Conservation (phyloP, 78 protist genomes). For the Isochrysis galbana region DNA sequence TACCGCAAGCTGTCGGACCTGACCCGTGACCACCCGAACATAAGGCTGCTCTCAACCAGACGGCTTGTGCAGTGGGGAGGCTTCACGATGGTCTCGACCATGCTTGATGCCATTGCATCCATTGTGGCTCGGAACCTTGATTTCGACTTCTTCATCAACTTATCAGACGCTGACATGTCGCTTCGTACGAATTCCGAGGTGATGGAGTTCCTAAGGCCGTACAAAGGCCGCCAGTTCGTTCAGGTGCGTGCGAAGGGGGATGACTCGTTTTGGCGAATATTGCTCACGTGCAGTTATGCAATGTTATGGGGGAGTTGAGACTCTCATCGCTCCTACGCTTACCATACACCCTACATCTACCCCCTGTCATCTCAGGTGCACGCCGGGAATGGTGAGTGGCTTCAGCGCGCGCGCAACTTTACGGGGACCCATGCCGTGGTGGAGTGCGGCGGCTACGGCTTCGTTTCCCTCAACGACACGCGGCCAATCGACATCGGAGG, state of each 20-base stretch:
- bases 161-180: slow-evolving; percentile 1
- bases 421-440: not conserved
- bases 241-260: not conserved
- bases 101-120: not conserved
- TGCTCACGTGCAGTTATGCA: too few relatives aligned
- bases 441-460: slow-evolving; percentile 31
- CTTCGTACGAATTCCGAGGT: slow-evolving; percentile 13
- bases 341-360: too few relatives aligned
- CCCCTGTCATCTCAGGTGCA: too few relatives aligned
- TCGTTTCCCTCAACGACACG: not conserved
- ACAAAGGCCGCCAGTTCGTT: not conserved
- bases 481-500: not conserved
- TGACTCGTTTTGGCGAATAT: too few relatives aligned
- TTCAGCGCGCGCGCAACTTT: not conserved
- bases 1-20: not conserved
- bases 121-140: not conserved
- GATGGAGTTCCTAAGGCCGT: not conserved
- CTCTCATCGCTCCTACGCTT: too few relatives aligned
- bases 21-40: not conserved
- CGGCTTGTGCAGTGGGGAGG: slow-evolving; percentile 30
- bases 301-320: too few relatives aligned
- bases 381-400: not conserved
- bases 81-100: not conserved
- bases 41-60: not conserved
- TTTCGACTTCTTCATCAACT: slow-evolving; percentile 9